Evolutionary conservation across 1,284 basidiomycete genomes (phyloP), one percentile per base, ranked within the genome.

Genomic region (Moesziomyces sp.): DNA sequence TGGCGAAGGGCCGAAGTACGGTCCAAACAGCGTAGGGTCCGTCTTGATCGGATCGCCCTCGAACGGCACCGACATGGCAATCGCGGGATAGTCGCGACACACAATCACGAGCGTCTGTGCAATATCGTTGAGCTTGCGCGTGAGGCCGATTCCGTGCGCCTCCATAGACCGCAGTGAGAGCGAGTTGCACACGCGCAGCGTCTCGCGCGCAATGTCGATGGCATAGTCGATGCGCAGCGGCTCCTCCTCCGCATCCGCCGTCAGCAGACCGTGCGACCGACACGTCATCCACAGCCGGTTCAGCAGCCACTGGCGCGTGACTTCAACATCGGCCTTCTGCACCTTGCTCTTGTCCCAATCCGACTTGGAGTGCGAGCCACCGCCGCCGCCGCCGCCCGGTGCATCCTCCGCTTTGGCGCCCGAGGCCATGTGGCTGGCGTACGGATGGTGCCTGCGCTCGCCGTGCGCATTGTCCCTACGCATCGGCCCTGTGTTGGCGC

Each of bases 211-310:
- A 34, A 79, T 74, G 52, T 76, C 68, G 46, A 79, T 69, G 2
- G 78, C 70, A 46, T 78, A 76, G 44, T 75, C 74, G 21, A 77
- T 65, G 2, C 74, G 49, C 13, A 78, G 38, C 18, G 70, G 70
- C 26, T 52, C 47, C 24, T 78, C 73, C 11, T 40, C 35, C 1
- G 59, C 67, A 52, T 76, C 70, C 8, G 69, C 58, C 3, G 58
- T 61, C 8, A 79, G 46, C 24, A 78, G 52, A 2, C 56, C 58
- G 46, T 79, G 78, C 19, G 54, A 59, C 1, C 72, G 63, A 44
- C 76, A 76, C 2, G 65, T 78, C 60, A 78, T 67, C 78, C 78
- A 79, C 5, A 77, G 30, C 42, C 78, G 58, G 40, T 78, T 79
- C 16, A 76, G 46, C 23, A 79, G 54, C 78, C 78, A 79, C 47